phyloP scores from a whole-genome alignment of 208 protist species.

The Leishmania major region DNA sequence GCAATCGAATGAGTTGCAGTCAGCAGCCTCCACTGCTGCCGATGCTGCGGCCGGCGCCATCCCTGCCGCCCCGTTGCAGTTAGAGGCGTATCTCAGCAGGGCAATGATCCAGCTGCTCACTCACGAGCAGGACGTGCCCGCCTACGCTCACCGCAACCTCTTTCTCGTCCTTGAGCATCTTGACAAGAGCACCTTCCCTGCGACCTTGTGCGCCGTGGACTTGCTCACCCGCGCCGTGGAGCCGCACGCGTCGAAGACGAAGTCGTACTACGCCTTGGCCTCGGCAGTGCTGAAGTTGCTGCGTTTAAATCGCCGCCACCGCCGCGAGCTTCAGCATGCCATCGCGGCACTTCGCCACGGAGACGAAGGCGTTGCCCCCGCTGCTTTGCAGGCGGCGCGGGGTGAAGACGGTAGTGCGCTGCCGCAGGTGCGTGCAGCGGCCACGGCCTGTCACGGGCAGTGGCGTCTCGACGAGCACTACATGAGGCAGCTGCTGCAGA shows the following conservation, averaged over 20 bases:
- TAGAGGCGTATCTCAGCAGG: conserved; percentile 62
- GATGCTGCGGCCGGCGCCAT: neutral
- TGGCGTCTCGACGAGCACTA: conserved; percentile 56
- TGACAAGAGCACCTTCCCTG: conserved; percentile 56
- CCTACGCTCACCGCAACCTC: conserved; percentile 68
- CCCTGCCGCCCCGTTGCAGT: conserved; percentile 49
- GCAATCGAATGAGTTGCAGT: neutral
- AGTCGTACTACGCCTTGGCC: conserved; percentile 69
- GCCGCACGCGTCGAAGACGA: conserved; percentile 57
- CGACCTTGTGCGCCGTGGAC: conserved; percentile 47
- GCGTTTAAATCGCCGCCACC: conserved; percentile 29
- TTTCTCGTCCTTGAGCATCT: conserved; percentile 73
- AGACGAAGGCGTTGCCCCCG: neutral
- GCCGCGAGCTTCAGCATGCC: conserved; percentile 18
- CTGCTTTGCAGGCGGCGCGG: neutral
- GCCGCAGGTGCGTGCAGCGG: conserved; percentile 8
- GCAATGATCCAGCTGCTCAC: conserved; percentile 56
- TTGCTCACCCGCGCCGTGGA: conserved; percentile 60
- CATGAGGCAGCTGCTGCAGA: conserved; percentile 43
- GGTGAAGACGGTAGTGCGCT: neutral
- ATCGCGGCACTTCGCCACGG: conserved; percentile 15
- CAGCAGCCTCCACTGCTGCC: neutral
- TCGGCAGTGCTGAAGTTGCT: conserved; percentile 70
- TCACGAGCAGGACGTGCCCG: conserved; percentile 47
- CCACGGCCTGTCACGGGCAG: conserved; percentile 28